A percentile compares a stretch with the other conserved stretches of the same genome.
These are phyloP conservation scores for Penicillium sp. DNA, from an alignment of 2,329 filamentous ascomycete species.

Conservation along the genomic window DNA sequence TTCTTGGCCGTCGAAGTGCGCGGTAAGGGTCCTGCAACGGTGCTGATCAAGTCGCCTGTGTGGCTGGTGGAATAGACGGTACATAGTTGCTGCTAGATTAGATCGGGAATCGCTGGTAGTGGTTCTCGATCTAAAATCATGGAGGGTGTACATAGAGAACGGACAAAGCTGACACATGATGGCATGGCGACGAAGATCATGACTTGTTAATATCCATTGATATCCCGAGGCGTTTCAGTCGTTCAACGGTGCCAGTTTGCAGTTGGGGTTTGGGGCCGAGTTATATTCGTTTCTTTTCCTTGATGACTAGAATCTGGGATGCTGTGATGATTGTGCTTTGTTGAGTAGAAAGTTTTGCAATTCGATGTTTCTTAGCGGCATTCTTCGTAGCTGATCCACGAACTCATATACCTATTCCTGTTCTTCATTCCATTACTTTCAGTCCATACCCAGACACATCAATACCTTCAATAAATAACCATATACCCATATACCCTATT, in stretches of 20 bases:
- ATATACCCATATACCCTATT: not conserved
- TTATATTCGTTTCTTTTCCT: not conserved
- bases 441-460: not conserved
- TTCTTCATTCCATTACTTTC: not conserved
- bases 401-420: not conserved
- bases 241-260: conserved; percentile 3
- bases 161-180: conserved; percentile 6
- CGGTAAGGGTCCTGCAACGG: conserved; percentile 60
- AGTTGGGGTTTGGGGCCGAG: not conserved
- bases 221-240: conserved; percentile 16
- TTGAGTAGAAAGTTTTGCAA: not conserved
- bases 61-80: conserved; percentile 44
- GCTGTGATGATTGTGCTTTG: not conserved
- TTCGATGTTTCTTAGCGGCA: not conserved
- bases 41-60: conserved; percentile 72
- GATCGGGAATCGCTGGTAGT: not conserved
- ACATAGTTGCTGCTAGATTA: not conserved
- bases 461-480: not conserved
- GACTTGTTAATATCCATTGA: conserved; percentile 14
- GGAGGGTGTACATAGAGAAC: conserved; percentile 14
- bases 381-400: not conserved
- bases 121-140: not conserved
- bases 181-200: conserved; percentile 14
- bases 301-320: conserved; percentile 3
- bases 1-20: conserved; percentile 74